Evolutionary conservation across 192 early-diverging fungal genomes (phyloP).

Genomic region (Rhizoclosmatium sp.): DNA sequence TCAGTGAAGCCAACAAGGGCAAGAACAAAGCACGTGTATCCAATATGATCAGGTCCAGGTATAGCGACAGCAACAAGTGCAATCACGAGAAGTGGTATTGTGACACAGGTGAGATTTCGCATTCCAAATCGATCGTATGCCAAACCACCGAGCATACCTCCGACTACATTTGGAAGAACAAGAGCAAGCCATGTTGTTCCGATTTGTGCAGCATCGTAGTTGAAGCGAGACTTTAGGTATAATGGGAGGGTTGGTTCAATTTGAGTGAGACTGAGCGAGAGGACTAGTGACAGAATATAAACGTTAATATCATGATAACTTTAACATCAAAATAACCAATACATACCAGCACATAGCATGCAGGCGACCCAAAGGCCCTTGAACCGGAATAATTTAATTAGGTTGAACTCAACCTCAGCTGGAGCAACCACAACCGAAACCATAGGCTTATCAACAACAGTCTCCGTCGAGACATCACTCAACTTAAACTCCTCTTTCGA

Average conservation of each 20-base stretch:
- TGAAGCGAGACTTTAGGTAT: slow-evolving; percentile 14
- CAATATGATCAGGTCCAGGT: neutral
- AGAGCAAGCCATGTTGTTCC: slow-evolving; percentile 30
- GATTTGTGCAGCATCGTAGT: slow-evolving; percentile 26
- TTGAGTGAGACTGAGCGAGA: slow-evolving; percentile 12
- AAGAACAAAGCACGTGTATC: slow-evolving; percentile 3
- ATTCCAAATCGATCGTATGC: slow-evolving; percentile 24
- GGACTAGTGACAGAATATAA: neutral
- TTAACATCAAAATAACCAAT: neutral
- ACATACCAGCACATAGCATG: neutral
- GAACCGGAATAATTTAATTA: neutral
- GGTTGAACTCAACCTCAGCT: neutral
- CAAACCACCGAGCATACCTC: slow-evolving; percentile 25
- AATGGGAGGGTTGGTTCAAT: slow-evolving; percentile 41
- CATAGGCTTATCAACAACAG: neutral
- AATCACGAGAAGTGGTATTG: neutral
- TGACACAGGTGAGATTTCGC: neutral
- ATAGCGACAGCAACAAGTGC: neutral
- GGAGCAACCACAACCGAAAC: neutral
- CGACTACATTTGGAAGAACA: slow-evolving; percentile 23
- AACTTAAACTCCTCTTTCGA: neutral
- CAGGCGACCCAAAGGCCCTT: neutral
- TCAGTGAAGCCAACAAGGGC: slow-evolving; percentile 5
- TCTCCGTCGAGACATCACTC: neutral
- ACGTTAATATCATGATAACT: neutral